phyloP scores from a whole-genome alignment of 2,329 filamentous ascomycete species.

The Cordyceps cicadae region DNA sequence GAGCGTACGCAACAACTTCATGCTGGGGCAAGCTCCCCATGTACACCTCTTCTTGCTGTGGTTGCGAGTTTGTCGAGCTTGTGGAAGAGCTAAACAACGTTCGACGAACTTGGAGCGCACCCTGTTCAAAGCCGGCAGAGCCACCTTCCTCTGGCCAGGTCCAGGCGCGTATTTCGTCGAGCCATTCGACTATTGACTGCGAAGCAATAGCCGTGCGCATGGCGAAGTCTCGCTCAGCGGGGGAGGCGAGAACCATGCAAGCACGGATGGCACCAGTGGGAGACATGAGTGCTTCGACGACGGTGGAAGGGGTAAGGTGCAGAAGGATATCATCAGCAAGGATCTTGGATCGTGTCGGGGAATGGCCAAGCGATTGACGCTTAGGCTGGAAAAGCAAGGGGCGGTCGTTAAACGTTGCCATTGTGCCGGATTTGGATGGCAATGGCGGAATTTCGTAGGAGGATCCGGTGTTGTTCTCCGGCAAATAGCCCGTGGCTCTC shows the following conservation, averaged over 20 bases:
- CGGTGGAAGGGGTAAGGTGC: constrained; percentile 52
- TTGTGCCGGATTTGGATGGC: constrained; percentile 13
- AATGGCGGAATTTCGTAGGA: neutral
- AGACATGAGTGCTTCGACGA: constrained; percentile 50
- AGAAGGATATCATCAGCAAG: constrained; percentile 50
- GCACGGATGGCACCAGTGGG: constrained; percentile 44
- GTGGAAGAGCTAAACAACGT: constrained; percentile 22
- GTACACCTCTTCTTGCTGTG: constrained; percentile 35
- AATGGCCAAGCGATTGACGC: constrained; percentile 26
- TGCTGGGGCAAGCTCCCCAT: constrained; percentile 62
- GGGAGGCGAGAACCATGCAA: constrained; percentile 55
- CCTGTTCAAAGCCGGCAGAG: constrained; percentile 45
- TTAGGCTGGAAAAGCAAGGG: constrained; percentile 25
- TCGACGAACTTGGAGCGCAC: constrained; percentile 30
- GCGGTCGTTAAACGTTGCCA: constrained; percentile 26
- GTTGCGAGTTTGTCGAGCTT: constrained; percentile 13
- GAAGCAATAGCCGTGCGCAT: constrained; percentile 62
- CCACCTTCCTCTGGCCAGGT: constrained; percentile 44
- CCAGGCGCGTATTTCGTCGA: constrained; percentile 59
- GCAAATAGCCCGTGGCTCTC: neutral
- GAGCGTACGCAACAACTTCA: constrained; percentile 61
- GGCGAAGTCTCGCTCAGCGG: constrained; percentile 62
- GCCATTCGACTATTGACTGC: constrained; percentile 64
- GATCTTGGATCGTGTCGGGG: constrained; percentile 38
- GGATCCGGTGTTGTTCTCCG: neutral